Evolutionary conservation across 208 protist species (phyloP).

Genomic region (Trypanosoma grayi): DNA sequence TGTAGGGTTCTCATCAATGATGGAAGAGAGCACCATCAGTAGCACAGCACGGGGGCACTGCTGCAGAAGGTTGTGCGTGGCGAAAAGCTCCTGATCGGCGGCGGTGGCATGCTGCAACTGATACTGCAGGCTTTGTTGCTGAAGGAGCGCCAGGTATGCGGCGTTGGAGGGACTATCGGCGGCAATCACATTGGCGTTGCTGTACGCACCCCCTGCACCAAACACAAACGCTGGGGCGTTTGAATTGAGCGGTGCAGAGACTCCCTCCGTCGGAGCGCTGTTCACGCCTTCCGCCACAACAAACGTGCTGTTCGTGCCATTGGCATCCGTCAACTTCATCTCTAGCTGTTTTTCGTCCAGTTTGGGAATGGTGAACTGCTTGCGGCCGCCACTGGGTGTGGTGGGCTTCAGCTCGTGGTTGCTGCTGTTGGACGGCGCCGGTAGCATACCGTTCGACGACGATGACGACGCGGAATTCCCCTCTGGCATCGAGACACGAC

Average conservation of each 20-base stretch:
- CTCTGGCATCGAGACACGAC: not conserved
- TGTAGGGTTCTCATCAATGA: conserved; percentile 72
- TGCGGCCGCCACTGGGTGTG: not conserved
- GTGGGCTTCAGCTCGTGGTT: not conserved
- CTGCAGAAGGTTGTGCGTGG: conserved; percentile 53
- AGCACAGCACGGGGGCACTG: conserved; percentile 56
- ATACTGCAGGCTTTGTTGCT: conserved; percentile 43
- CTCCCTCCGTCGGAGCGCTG: conserved; percentile 4
- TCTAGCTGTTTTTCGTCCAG: conserved; percentile 38
- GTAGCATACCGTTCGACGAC: not conserved
- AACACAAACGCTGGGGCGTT: conserved; percentile 27
- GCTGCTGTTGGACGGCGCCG: not conserved
- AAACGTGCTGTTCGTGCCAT: conserved; percentile 6
- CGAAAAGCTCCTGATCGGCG: conserved; percentile 61
- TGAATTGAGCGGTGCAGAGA: conserved; percentile 22
- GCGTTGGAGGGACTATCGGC: conserved; percentile 25
- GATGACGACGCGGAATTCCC: conserved; percentile 1
- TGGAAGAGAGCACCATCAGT: conserved; percentile 55
- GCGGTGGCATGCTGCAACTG: conserved; percentile 22
- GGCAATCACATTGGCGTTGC: not conserved
- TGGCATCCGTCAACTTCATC: conserved; percentile 25
- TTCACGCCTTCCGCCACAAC: conserved; percentile 13
- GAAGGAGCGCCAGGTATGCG: conserved; percentile 25
- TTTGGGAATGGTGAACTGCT: conserved; percentile 19
- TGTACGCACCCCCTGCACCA: conserved; percentile 7